Base-by-base conservation (phyloP, 176 grass and related monocot genomes). In the Chrysopogon serrulatus region DNA sequence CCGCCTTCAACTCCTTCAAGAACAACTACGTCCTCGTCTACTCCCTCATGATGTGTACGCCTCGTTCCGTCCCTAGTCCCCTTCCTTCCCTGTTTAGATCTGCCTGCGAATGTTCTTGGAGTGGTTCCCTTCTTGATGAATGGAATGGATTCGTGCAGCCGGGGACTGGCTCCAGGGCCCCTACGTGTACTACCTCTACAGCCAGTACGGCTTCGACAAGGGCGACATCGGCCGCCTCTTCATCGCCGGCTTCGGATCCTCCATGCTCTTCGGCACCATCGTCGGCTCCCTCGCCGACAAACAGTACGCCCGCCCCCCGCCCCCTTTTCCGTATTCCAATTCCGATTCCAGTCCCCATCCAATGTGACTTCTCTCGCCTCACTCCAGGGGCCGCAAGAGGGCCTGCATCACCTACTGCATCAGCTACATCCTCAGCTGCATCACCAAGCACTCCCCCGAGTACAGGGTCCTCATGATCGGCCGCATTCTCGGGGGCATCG, bases 21-120 rank as follows among this genome's bases (percentile, higher is more conserved):
- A 99, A 96, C 93, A 99, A 96, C 88, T 99, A 96, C 86, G 89
- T 99, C 86, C 44, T 99, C 78, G 96, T 99, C 26, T 99, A 99
- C 90, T 96, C 93, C 79, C 96, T 99, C 85, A 96, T 96, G 89
- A 99, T 99, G 96, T 90, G 96, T 99, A 71, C 27, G 86, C 4
- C 0, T 18, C 3, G 1, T 14, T 12, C 62, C 44, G 27, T 1
- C 8, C 21, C 23, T 71, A 16, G n/a, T 19, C 33, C 53, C 17
- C 35, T 61, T 11, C 34, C 0, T 34, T 19, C 8, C 51, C 2
- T 34, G 30, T 36, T 35, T 66, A 67, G 64, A 68, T 68, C 78
- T 51, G 31, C 62, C 78, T 51, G 31, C 62, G 19, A 5, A 60
- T 66, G 71, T 6, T 13, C 15, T 11, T 39, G n/a, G n/a, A n/a